Evolutionary conservation across 2,329 filamentous ascomycete genomes (phyloP).

Genomic region (Lasiodiplodia gonubiensis): DNA sequence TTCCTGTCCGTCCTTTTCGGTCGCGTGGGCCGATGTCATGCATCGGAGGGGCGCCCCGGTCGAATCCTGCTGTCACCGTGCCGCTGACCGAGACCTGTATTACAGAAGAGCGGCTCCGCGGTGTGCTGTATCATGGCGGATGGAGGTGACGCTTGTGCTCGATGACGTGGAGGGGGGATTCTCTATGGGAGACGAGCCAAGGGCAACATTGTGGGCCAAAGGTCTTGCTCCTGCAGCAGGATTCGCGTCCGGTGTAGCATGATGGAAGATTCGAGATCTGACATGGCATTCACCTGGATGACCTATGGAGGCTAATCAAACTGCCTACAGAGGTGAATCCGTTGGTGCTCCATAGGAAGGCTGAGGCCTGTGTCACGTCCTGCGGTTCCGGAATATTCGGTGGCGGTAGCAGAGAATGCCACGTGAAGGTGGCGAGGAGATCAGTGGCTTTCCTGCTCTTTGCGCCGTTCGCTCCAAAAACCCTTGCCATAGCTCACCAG

Average conservation of each 20-base stretch:
- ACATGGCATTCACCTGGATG: background rate
- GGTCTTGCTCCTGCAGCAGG: background rate
- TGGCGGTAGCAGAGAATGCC: background rate
- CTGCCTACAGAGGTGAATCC: too few relatives aligned
- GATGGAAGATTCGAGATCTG: background rate
- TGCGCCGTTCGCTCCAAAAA: conserved; percentile 52
- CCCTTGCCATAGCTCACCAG: conserved; percentile 61
- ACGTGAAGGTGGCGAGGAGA: background rate
- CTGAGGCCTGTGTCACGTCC: background rate
- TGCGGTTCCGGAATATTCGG: background rate
- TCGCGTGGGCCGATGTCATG: background rate
- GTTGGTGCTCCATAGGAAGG: too few relatives aligned
- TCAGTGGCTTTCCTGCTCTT: conserved; percentile 26
- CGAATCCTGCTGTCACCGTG: background rate
- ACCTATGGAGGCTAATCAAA: background rate
- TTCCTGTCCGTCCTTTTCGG: background rate
- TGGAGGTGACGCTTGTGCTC: too few relatives aligned
- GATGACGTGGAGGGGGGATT: background rate
- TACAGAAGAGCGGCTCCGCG: background rate
- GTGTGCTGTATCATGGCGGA: background rate
- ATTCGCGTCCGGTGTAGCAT: background rate
- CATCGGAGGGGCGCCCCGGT: background rate
- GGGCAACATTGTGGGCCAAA: background rate
- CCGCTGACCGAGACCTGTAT: background rate
- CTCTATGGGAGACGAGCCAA: background rate